Base-by-base conservation (phyloP, 495 filamentous ascomycete species). In the Umbilicaria muhlenbergii region DNA sequence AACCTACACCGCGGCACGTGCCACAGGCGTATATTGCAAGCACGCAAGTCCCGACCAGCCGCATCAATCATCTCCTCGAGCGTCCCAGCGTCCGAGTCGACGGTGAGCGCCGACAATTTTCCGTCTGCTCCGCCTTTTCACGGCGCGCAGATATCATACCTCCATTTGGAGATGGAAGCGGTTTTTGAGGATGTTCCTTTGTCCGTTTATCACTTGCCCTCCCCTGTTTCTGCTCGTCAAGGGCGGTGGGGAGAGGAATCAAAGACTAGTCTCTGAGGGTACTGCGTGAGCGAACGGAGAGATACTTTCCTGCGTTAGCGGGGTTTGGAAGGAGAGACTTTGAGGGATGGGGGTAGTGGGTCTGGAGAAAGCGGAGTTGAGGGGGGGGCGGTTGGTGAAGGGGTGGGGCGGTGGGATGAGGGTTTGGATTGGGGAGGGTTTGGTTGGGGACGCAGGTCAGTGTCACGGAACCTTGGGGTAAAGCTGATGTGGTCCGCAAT, bases 131-230 rank as follows among this genome's bases (percentile, higher is more conserved):
- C 24, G 24, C 24, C 24, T 28, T 28, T 6, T 6, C 24, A 19
- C 37, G 46, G 49, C 44, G 45, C 42, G 50, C 54, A 50, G 51
- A 50, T 44, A 42, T 65, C 51, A 38, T 56, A 51, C 57, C 58
- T 42, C 51, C 58, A 35, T 52, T 46, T 46, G 66, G 57, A 67
- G 68, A 62, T 49, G 54, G 54, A 66, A 69, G 70, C 82, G 82
- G 69, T 76, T 87, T 89, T 89, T 85, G 59, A 63, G 69, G 81
- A 86, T 75, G 82, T 77, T 28, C 67, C 71, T 86, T 86, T 85
- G 80, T 75, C 64, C 81, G 81, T 69, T 73, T 68, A 58, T 42
- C 24, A 34, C 51, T 59, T 61, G 75, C 78, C 78, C 76, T 73
- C 72, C 74, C 58, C 54, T 45, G 46, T 45, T 34, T 3, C n/a